Percentiles rank a stretch among this genome's conserved stretches.
Conservation (phyloP, 176 grass and related monocot species). For the Otatea glauca region DNA sequence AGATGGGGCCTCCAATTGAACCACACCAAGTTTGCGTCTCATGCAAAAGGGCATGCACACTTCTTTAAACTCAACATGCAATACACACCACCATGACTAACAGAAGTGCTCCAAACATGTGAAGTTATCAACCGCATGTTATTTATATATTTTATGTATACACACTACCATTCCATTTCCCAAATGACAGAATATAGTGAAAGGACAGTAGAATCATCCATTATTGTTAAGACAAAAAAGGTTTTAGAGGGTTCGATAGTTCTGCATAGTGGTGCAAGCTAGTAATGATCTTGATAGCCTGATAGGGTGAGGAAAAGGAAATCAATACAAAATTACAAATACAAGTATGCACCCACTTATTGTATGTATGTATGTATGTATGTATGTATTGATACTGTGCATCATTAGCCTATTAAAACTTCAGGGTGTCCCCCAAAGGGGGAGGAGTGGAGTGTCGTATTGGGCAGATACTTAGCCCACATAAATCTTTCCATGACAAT, state of each 20-base stretch:
- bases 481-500: conserved; percentile 14
- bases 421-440: neutral
- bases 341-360: conserved; percentile 14
- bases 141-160: neutral
- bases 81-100: neutral
- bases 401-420: conserved; percentile 19
- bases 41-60: neutral
- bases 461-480: neutral
- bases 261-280: neutral
- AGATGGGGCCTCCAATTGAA: neutral
- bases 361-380: conserved; percentile 14
- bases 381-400: neutral
- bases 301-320: conserved; percentile 4
- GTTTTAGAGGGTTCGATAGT: neutral
- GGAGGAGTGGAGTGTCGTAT: neutral
- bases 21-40: neutral
- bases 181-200: conserved; percentile 21
- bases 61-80: conserved; percentile 4
- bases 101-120: conserved; percentile 2
- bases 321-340: neutral
- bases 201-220: neutral
- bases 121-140: neutral
- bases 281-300: neutral
- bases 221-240: neutral
- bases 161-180: neutral